Base-by-base conservation (phyloP, 2,329 filamentous ascomycete genomes). In the Xylaria sp. region DNA sequence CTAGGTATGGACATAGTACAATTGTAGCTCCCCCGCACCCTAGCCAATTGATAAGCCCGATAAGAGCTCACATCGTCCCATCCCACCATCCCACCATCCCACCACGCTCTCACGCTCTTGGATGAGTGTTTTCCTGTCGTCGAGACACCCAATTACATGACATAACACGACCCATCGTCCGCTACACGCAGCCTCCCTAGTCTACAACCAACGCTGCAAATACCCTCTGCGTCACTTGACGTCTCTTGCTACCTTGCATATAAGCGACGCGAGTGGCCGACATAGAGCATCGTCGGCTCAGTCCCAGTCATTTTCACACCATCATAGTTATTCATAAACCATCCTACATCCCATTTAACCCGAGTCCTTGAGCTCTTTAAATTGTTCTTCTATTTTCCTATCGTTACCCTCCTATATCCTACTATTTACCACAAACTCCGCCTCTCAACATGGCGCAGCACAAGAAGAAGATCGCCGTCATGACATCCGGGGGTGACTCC, bases 401-500 rank as follows among this genome's bases (percentile, higher is more conserved):
- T n/a, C 5, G 56, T 49, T 20, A 17, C 29, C 13, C 29, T 58
- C 10, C 17, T 31, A 50, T 53, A 38, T 20, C 33, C 15, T 38
- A 38, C n/a, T 4, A 60, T 38, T 22, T 17, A 20, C 17, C 17
- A 44, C 17, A 9, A 39, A 38, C 13, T n/a, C 10, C 36, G 17
- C n/a, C 10, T 27, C 45, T 69, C 69, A 77, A 66, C 58, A 84
- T 86, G 84, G 79, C 73, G 36, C 64, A 80, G 50, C 77, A 80
- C 64, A 87, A 84, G 76, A 88, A 89, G 80, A 88, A 87, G 80
- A 95, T 97, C 78, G 94, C 90, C 72, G 89, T 97, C 79, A 93
- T 97, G 90, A 97, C 94, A 76, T 96, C 92, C 73, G 94, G 94
- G 77, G 94, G 94, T 76, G 94, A 97, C 85, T 93, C 93, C 72